These are phyloP conservation scores for Fusarium transvaalense DNA, from an alignment of 2,329 filamentous ascomycete genomes.

Conservation along the genomic window DNA sequence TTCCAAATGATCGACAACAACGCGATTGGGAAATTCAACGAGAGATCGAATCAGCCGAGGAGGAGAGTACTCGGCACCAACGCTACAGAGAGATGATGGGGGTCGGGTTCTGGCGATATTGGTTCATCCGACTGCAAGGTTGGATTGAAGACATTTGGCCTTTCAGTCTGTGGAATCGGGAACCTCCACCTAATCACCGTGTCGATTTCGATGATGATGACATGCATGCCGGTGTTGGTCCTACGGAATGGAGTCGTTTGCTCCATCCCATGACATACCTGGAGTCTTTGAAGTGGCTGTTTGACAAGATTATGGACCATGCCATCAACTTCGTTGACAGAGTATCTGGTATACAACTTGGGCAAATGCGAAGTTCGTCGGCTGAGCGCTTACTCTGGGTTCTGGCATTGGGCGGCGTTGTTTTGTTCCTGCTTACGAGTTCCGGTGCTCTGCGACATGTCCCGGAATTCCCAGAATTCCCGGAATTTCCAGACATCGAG, in stretches of 20 bases:
- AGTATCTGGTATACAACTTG: slow-evolving; percentile 13
- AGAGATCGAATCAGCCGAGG: slow-evolving; percentile 39
- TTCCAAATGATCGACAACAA: slow-evolving; percentile 26
- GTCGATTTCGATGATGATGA: too few species aligned
- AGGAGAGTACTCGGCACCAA: slow-evolving; percentile 1
- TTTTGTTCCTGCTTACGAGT: slow-evolving; percentile 6
- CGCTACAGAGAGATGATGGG: too few species aligned
- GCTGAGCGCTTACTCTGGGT: background rate
- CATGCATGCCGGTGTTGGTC: slow-evolving; percentile 22
- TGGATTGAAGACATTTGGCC: too few species aligned
- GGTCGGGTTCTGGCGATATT: too few species aligned
- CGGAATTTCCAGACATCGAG: slow-evolving; percentile 14
- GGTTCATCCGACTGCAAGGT: too few species aligned
- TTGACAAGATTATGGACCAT: slow-evolving; percentile 40
- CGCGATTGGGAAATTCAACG: slow-evolving; percentile 38
- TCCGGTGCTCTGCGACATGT: background rate
- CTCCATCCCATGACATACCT: slow-evolving; percentile 53
- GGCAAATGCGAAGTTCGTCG: background rate
- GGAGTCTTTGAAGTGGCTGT: slow-evolving; percentile 42
- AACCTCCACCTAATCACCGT: too few species aligned
- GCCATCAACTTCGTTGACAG: slow-evolving; percentile 34
- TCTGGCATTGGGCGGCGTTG: slow-evolving; percentile 1
- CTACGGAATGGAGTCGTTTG: slow-evolving; percentile 45
- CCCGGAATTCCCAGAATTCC: slow-evolving; percentile 11
- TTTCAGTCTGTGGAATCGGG: too few species aligned